Evolutionary conservation across 352 stramenopile genomes (phyloP).

Genomic region (Thraustotheca clavata): DNA sequence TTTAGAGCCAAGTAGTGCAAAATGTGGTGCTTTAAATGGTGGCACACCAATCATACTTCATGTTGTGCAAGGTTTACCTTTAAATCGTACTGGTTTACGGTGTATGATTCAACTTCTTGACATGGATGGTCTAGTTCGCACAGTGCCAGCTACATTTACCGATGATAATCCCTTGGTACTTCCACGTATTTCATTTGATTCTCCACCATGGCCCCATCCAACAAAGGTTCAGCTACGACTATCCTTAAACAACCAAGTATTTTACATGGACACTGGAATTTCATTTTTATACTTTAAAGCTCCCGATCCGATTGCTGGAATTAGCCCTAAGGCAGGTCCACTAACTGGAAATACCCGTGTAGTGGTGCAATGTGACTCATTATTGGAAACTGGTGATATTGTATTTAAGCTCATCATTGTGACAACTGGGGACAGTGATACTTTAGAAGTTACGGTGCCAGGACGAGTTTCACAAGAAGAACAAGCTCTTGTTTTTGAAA

Average conservation of each 20-base stretch:
- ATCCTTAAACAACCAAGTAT: conserved; percentile 11
- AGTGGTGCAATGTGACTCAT: not conserved
- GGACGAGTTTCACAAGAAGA: not conserved
- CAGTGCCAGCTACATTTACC: not conserved
- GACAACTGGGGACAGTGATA: not conserved
- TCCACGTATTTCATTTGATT: not conserved
- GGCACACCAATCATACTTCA: conserved; percentile 10
- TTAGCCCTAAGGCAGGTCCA: not conserved
- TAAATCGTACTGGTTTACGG: not conserved
- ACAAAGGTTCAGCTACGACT: not conserved
- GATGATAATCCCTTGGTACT: not conserved
- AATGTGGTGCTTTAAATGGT: conserved; percentile 4
- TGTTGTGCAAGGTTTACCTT: not conserved
- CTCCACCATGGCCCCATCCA: conserved; percentile 3
- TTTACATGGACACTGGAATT: not conserved
- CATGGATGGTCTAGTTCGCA: not conserved
- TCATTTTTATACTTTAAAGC: conserved; percentile 14
- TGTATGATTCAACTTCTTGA: conserved; percentile 10
- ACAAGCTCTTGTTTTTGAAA: not conserved
- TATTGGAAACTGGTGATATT: conserved; percentile 11
- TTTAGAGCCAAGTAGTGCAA: not conserved
- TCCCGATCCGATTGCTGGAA: not conserved
- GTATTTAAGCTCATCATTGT: conserved; percentile 4
- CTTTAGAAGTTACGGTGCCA: not conserved
- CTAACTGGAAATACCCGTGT: not conserved